Conservation (phyloP, 202 grass and related monocot genomes). For the Panicum hallii region DNA sequence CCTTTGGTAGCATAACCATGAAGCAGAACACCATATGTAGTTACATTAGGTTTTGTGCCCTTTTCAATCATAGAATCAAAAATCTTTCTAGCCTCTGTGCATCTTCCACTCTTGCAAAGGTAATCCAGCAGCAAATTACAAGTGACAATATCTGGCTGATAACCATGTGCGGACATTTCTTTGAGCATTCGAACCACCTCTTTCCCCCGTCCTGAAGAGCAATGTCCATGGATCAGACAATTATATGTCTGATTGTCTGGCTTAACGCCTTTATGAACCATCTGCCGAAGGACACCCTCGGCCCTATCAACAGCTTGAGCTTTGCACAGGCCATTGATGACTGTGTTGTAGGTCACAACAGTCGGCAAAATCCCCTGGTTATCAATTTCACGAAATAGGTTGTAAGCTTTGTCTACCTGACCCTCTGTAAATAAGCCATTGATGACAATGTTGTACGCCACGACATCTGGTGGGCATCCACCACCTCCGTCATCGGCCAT, state of each 20-base stretch:
- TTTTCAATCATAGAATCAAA: slow-evolving; percentile 5
- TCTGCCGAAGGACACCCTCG: slow-evolving; percentile 13
- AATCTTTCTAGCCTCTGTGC: background rate
- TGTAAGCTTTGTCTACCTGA: slow-evolving; percentile 13
- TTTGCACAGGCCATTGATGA: slow-evolving; percentile 40
- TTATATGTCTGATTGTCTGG: background rate
- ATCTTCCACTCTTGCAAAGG: slow-evolving; percentile 40
- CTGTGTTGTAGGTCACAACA: slow-evolving; percentile 25
- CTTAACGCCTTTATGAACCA: slow-evolving; percentile 33
- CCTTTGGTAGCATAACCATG: background rate
- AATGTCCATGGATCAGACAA: slow-evolving; percentile 31
- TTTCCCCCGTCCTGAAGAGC: background rate
- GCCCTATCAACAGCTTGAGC: slow-evolving; percentile 22
- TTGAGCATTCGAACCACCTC: background rate
- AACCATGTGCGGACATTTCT: slow-evolving; percentile 14
- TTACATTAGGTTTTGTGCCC: slow-evolving; percentile 24
- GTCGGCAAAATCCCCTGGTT: background rate
- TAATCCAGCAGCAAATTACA: background rate
- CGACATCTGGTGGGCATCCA: background rate
- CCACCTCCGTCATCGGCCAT: background rate
- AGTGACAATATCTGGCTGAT: slow-evolving; percentile 28
- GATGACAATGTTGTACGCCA: background rate
- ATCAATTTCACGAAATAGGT: slow-evolving; percentile 36
- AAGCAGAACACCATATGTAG: background rate
- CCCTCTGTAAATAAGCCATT: background rate